phyloP scores from a whole-genome alignment of 257 asterid genomes.

The Apocynum venetum region DNA sequence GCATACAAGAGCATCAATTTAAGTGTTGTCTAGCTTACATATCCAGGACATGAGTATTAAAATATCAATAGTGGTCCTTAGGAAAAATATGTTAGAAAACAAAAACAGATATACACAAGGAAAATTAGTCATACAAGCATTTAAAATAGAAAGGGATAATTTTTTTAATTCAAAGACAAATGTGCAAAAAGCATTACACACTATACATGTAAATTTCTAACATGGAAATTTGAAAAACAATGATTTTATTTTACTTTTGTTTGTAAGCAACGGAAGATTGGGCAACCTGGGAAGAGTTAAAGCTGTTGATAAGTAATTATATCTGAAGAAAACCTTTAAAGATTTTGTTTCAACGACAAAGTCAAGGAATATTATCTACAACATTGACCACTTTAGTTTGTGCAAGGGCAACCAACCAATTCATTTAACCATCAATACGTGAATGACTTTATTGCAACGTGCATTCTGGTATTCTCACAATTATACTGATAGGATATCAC shows the following conservation, averaged over 20 bases:
- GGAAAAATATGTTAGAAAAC: background rate
- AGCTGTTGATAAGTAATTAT: background rate
- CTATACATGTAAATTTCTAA: background rate
- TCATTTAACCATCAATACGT: background rate
- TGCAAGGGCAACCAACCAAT: background rate
- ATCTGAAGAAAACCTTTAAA: background rate
- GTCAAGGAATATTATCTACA: background rate
- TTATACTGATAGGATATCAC: background rate
- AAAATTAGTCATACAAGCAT: background rate
- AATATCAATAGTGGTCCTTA: background rate
- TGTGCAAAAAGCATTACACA: background rate
- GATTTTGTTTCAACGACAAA: background rate
- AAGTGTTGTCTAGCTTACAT: background rate
- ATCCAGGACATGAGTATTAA: background rate
- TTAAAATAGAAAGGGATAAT: background rate
- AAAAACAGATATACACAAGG: background rate
- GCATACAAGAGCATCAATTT: background rate
- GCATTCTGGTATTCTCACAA: background rate
- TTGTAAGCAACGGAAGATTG: background rate
- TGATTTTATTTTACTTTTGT: background rate
- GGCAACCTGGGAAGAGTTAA: background rate
- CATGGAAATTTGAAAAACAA: background rate
- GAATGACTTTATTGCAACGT: background rate
- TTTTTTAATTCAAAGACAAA: background rate
- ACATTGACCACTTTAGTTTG: background rate